A percentile compares a stretch with the other conserved stretches of the same genome.
These are phyloP conservation scores for Helichrysum umbraculigerum DNA, from an alignment of 129 eudicot genomes.

Conservation along the genomic window DNA sequence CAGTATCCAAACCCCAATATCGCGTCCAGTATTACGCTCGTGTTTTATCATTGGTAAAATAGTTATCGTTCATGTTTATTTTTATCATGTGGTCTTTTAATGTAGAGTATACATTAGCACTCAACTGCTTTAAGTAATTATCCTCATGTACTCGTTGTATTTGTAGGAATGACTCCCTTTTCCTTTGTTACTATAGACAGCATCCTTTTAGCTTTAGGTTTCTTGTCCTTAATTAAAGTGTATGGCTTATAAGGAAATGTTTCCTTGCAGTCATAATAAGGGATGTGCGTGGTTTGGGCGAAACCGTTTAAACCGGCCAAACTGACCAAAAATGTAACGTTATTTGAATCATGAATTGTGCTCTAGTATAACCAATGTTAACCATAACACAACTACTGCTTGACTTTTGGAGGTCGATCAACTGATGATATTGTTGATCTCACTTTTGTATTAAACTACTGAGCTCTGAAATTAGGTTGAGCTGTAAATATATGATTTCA, in stretches of 20 bases:
- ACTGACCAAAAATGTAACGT: neutral
- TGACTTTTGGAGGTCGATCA: neutral
- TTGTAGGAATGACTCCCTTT: constrained; percentile 3
- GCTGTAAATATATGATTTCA: neutral
- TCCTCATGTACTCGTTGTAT: neutral
- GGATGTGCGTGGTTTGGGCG: neutral
- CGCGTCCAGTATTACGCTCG: neutral
- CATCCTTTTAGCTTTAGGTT: constrained; percentile 16
- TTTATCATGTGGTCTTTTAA: neutral
- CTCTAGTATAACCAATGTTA: too few relatives aligned
- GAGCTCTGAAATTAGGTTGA: neutral
- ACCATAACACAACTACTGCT: neutral
- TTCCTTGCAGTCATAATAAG: constrained; percentile 68
- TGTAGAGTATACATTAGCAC: neutral
- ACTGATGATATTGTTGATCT: neutral
- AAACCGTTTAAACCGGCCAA: neutral
- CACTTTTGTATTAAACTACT: neutral
- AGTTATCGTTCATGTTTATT: neutral
- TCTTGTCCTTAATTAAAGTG: constrained; percentile 8
- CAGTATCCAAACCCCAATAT: neutral
- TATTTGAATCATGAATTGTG: too few relatives aligned
- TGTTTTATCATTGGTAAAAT: neutral
- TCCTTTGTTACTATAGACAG: neutral
- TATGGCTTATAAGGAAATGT: constrained; percentile 26
- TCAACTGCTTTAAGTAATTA: neutral